These are phyloP conservation scores for Discostella pseudostelligera DNA, from an alignment of 108 stramenopile species.

Conservation along the genomic window DNA sequence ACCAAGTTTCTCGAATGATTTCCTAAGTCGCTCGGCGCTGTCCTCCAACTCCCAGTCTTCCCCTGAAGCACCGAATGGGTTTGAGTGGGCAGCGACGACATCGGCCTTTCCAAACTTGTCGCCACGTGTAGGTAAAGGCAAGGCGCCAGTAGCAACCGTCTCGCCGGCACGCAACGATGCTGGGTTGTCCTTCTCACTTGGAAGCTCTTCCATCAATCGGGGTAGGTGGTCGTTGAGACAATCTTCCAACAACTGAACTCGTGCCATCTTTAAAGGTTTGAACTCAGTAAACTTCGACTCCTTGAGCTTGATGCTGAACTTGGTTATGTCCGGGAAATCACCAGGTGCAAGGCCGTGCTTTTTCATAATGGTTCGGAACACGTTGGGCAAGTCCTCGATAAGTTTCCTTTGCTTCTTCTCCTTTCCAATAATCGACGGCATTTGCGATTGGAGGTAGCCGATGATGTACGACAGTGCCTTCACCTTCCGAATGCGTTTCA, in stretches of 20 bases:
- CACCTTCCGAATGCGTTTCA: conserved; percentile 59
- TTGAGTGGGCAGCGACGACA: conserved; percentile 31
- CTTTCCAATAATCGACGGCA: too few species aligned
- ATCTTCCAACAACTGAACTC: conserved; percentile 44
- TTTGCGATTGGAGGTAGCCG: too few species aligned
- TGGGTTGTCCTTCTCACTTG: conserved; percentile 80
- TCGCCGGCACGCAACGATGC: conserved; percentile 61
- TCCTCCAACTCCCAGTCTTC: conserved; percentile 86
- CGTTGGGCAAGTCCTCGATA: conserved; percentile 86
- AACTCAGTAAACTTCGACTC: conserved; percentile 78
- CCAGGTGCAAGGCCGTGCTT: conserved; percentile 92
- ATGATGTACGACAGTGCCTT: too few species aligned
- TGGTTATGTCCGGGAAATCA: conserved; percentile 78
- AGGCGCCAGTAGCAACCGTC: conserved; percentile 7
- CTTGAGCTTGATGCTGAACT: conserved; percentile 73
- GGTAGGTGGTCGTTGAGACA: conserved; percentile 50
- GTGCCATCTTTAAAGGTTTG: conserved; percentile 41
- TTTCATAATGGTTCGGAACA: conserved; percentile 89
- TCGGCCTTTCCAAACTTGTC: conserved; percentile 66
- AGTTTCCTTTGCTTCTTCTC: conserved; percentile 95
- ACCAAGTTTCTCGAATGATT: conserved; percentile 68
- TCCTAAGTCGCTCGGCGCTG: conserved; percentile 65
- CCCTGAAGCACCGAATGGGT: conserved; percentile 79
- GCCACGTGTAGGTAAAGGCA: conserved; percentile 64
- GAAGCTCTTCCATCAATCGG: conserved; percentile 67